Conservation (phyloP, 495 filamentous ascomycete species). For the Durotheca rogersii region DNA sequence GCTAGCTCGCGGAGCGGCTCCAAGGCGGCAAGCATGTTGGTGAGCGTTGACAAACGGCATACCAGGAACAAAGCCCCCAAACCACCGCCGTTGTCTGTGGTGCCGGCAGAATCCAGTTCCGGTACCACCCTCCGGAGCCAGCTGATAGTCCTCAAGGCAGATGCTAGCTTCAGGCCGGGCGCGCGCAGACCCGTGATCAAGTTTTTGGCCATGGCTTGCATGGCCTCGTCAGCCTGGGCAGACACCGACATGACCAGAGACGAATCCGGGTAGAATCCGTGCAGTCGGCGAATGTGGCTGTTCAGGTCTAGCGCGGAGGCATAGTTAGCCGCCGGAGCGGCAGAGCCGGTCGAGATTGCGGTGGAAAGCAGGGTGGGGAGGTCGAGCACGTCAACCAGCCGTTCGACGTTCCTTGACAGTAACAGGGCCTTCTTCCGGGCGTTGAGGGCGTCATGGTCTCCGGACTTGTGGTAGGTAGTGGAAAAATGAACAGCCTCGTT, state of each 20-base stretch:
- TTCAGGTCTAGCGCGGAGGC: slow-evolving; percentile 88
- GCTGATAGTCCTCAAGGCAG: slow-evolving; percentile 86
- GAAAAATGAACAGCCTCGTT: slow-evolving; percentile 76
- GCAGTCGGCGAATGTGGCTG: slow-evolving; percentile 87
- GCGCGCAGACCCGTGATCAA: slow-evolving; percentile 75
- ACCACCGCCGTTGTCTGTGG: slow-evolving; percentile 45
- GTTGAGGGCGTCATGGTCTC: slow-evolving; percentile 69
- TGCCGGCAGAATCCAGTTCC: slow-evolving; percentile 61
- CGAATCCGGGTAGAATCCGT: slow-evolving; percentile 78
- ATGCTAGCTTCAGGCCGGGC: slow-evolving; percentile 82
- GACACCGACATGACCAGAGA: slow-evolving; percentile 70
- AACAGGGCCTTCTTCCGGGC: slow-evolving; percentile 79
- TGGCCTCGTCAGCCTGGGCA: slow-evolving; percentile 78
- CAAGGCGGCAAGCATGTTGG: slow-evolving; percentile 77
- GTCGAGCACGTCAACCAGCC: slow-evolving; percentile 87
- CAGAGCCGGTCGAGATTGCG: slow-evolving; percentile 48
- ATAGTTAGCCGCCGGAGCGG: slow-evolving; percentile 60
- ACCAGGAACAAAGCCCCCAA: slow-evolving; percentile 85
- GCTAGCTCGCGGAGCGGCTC: slow-evolving; percentile 85
- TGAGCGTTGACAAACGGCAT: slow-evolving; percentile 77
- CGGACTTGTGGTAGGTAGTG: slow-evolving; percentile 72
- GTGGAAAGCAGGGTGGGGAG: slow-evolving; percentile 83
- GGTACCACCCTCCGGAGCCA: slow-evolving; percentile 88
- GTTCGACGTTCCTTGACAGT: slow-evolving; percentile 84
- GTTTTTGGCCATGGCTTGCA: slow-evolving; percentile 84